These are phyloP conservation scores for Collybia nuda DNA, from an alignment of 768 basidiomycete species.

Conservation along the genomic window DNA sequence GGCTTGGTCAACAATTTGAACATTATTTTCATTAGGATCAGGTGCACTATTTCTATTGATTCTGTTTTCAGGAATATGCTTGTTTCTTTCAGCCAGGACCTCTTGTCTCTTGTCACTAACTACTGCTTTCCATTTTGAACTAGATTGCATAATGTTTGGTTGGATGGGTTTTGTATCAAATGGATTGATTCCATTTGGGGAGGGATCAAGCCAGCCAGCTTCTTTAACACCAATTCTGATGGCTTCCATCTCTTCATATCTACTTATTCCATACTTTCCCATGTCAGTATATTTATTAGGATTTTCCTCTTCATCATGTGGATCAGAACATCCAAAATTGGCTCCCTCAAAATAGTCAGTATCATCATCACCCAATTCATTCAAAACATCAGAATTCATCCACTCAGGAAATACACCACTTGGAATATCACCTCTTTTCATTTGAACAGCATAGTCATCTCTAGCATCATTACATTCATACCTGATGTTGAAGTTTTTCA, in stretches of 20 bases:
- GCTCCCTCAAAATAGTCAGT: too few relatives aligned
- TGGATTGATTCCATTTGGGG: neutral
- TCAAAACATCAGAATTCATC: neutral
- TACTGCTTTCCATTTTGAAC: slow-evolving; percentile 1
- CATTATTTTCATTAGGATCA: neutral
- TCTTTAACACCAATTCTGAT: too few relatives aligned
- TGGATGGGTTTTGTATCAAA: neutral
- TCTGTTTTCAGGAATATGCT: neutral
- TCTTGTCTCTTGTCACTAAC: neutral
- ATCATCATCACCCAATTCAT: neutral
- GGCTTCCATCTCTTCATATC: too few relatives aligned
- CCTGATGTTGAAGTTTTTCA: slow-evolving; percentile 23
- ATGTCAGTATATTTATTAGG: too few relatives aligned
- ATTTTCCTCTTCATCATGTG: too few relatives aligned
- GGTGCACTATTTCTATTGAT: neutral
- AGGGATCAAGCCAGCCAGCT: neutral
- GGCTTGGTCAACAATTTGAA: neutral
- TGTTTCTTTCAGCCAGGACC: neutral
- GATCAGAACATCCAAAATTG: too few relatives aligned
- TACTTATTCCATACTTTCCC: too few relatives aligned
- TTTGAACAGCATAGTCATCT: slow-evolving; percentile 21
- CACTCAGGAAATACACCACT: too few relatives aligned
- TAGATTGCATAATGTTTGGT: neutral
- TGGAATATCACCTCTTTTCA: neutral
- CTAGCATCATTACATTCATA: slow-evolving; percentile 27